Evolutionary conservation across 1,284 basidiomycete genomes (phyloP).

Genomic region (Anthracocystis walkeri): DNA sequence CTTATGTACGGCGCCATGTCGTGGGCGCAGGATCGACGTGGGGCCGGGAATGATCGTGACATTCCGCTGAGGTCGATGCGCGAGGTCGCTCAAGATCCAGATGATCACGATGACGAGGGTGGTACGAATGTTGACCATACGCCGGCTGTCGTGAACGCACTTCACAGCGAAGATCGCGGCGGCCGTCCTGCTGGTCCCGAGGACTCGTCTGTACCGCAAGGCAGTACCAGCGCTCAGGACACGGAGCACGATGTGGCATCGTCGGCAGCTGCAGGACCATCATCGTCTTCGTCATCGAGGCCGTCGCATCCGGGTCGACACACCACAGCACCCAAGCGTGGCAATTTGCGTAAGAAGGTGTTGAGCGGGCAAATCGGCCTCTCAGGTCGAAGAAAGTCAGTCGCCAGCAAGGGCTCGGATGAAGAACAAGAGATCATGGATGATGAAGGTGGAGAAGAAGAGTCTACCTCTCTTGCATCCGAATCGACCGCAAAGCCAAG

Average conservation of each 20-base stretch:
- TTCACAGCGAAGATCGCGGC: slow-evolving; percentile 12
- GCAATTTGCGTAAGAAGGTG: slow-evolving; percentile 48
- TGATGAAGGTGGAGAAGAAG: slow-evolving; percentile 3
- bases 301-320: slow-evolving; percentile 8
- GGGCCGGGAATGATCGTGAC: slow-evolving; percentile 15
- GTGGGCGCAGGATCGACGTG: slow-evolving; percentile 39
- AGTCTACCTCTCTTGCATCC: slow-evolving; percentile 8
- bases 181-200: slow-evolving; percentile 20
- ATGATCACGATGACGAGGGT: background rate
- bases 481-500: slow-evolving; percentile 22
- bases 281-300: background rate
- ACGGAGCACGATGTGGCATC: slow-evolving; percentile 9
- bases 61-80: slow-evolving; percentile 15
- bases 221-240: slow-evolving; percentile 39
- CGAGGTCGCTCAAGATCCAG: background rate
- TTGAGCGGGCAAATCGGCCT: slow-evolving; percentile 42
- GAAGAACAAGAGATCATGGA: slow-evolving; percentile 23
- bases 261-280: background rate
- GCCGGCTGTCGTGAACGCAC: slow-evolving; percentile 20
- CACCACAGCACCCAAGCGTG: slow-evolving; percentile 15
- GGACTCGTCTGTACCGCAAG: slow-evolving; percentile 38
- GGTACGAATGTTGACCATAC: background rate
- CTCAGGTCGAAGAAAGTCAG: slow-evolving; percentile 25
- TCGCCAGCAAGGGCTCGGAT: slow-evolving; percentile 3
- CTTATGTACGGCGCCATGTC: slow-evolving; percentile 54